Percentiles rank a stretch among this genome's conserved stretches.
These are phyloP conservation scores for Kwoniella newhampshirensis DNA, from an alignment of 768 basidiomycete genomes.

Conservation along the genomic window DNA sequence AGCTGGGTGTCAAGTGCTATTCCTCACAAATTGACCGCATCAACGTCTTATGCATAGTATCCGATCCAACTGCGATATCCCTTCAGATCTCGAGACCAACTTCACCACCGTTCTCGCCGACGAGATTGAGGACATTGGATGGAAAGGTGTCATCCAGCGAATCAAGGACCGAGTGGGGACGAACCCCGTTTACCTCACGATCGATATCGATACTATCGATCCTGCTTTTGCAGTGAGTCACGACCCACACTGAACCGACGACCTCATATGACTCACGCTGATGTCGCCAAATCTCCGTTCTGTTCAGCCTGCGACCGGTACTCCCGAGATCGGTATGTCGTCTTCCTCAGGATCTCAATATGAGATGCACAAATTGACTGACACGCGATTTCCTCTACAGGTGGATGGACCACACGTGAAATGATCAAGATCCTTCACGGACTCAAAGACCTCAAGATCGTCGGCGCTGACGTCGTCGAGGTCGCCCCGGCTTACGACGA, in stretches of 20 bases:
- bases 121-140: constrained; percentile 76
- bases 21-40: too few species aligned
- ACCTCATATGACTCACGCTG: constrained; percentile 10
- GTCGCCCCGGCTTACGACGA: constrained; percentile 45
- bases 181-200: constrained; percentile 67
- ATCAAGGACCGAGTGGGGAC: constrained; percentile 71
- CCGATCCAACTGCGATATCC: constrained; percentile 14
- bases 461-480: constrained; percentile 53
- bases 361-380: not conserved
- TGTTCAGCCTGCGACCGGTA: constrained; percentile 9
- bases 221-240: constrained; percentile 24
- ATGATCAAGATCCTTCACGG: constrained; percentile 55
- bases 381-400: not conserved
- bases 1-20: too few species aligned
- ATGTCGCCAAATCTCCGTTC: not conserved
- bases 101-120: constrained; percentile 55
- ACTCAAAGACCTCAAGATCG: constrained; percentile 53
- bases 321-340: constrained; percentile 16
- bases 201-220: constrained; percentile 42
- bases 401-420: constrained; percentile 50
- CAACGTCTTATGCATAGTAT: constrained; percentile 5
- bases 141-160: constrained; percentile 65
- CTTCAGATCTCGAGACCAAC: constrained; percentile 15
- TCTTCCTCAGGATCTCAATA: too few species aligned
- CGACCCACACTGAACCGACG: not conserved